These are phyloP conservation scores for Septoria linicola DNA, from an alignment of 2,329 filamentous ascomycete genomes.

Conservation along the genomic window DNA sequence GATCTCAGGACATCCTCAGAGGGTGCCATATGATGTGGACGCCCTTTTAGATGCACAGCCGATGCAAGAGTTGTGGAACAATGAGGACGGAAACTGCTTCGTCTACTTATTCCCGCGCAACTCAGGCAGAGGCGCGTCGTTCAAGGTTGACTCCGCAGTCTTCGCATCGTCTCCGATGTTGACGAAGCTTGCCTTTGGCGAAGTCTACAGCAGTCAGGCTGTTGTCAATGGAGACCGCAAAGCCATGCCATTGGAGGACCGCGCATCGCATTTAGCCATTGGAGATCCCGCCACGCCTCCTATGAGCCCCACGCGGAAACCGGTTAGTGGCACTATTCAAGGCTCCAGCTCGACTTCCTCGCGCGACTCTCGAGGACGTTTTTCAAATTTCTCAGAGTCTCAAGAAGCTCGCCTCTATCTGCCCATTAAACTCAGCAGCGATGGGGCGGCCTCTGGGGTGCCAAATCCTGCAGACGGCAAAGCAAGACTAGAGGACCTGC, in stretches of 20 bases:
- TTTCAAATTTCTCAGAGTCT: constrained; percentile 49
- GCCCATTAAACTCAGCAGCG: constrained; percentile 56
- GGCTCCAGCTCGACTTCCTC: constrained; percentile 34
- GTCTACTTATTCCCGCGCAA: constrained; percentile 62
- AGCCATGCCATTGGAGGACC: constrained; percentile 35
- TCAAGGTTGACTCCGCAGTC: constrained; percentile 59
- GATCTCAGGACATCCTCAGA: constrained; percentile 59
- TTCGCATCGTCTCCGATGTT: constrained; percentile 58
- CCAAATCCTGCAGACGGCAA: constrained; percentile 29
- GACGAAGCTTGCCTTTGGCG: constrained; percentile 56
- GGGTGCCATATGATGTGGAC: constrained; percentile 56
- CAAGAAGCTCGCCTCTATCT: constrained; percentile 60
- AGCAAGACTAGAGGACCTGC: constrained; percentile 49
- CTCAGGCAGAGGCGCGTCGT: constrained; percentile 58
- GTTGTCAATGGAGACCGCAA: constrained; percentile 32
- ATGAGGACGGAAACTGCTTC: constrained; percentile 57
- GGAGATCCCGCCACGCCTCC: constrained; percentile 34
- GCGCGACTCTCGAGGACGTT: constrained; percentile 43
- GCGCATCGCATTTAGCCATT: constrained; percentile 32
- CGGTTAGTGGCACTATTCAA: constrained; percentile 5
- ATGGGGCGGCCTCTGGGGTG: constrained; percentile 38
- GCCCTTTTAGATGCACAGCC: constrained; percentile 53
- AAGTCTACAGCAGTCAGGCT: constrained; percentile 46
- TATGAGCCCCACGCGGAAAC: constrained; percentile 27
- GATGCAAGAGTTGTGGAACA: constrained; percentile 62